These are phyloP conservation scores for Aspergillus sp. DNA, from an alignment of 2,329 filamentous ascomycete species.

Conservation along the genomic window DNA sequence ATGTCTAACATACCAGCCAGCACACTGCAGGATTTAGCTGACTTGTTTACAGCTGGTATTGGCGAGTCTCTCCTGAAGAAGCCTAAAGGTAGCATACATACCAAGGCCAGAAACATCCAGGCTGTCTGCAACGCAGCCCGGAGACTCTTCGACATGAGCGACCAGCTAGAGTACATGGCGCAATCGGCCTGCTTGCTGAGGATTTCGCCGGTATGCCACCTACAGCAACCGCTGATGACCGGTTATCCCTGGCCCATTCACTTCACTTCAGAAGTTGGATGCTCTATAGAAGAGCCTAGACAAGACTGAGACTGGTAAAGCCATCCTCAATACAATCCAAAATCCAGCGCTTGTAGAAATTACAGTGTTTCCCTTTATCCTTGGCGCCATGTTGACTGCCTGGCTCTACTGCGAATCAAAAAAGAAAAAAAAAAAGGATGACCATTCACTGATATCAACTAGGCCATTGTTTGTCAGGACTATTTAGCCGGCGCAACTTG, in stretches of 20 bases:
- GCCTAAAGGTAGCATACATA: background rate
- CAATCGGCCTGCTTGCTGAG: conserved; percentile 5
- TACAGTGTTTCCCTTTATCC: too few relatives aligned
- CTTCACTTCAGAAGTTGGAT: conserved; percentile 32
- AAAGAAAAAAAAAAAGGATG: too few relatives aligned
- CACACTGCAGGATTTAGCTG: background rate
- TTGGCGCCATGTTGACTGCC: too few relatives aligned
- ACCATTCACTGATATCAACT: too few relatives aligned
- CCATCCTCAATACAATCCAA: conserved; percentile 25
- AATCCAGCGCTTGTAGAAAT: conserved; percentile 27
- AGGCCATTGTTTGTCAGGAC: too few relatives aligned
- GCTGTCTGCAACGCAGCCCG: conserved; percentile 2
- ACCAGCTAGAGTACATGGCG: conserved; percentile 1
- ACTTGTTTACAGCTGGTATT: conserved; percentile 4
- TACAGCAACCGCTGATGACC: conserved; percentile 3
- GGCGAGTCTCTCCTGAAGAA: conserved; percentile 4
- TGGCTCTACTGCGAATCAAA: too few relatives aligned
- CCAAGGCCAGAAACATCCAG: conserved; percentile 3
- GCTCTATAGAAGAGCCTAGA: conserved; percentile 20
- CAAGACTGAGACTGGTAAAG: conserved; percentile 20
- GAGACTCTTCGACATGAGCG: conserved; percentile 2
- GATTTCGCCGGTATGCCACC: conserved; percentile 5
- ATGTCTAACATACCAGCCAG: too few relatives aligned
- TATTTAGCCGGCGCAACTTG: too few relatives aligned
- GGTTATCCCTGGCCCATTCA: conserved; percentile 49